phyloP scores from a whole-genome alignment of 1,284 basidiomycete genomes.

The Pascua sp. region DNA sequence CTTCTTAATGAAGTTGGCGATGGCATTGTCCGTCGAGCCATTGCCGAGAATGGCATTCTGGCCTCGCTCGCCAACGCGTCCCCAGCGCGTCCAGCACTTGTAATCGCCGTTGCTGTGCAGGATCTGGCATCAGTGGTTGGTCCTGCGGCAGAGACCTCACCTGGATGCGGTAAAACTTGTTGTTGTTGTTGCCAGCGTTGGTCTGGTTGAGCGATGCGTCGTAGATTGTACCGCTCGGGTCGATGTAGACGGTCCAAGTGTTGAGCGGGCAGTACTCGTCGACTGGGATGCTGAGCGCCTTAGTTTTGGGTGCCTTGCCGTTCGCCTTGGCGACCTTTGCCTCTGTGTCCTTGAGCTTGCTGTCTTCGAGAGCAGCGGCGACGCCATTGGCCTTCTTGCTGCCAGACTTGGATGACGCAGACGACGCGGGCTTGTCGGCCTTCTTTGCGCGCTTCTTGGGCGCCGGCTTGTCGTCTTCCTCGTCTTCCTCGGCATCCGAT shows the following conservation, averaged over 20 bases:
- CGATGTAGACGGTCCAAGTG: constrained; percentile 56
- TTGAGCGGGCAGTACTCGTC: constrained; percentile 8
- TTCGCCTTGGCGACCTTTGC: constrained; percentile 3
- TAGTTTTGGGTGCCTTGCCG: constrained; percentile 3
- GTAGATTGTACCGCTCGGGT: constrained; percentile 55
- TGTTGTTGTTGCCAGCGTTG: constrained; percentile 60
- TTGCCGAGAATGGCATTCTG: constrained; percentile 7
- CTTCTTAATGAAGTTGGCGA: constrained; percentile 14
- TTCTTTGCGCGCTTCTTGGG: constrained; percentile 11
- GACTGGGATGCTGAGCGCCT: constrained; percentile 7
- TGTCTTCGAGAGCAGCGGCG: background rate
- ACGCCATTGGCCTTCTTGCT: background rate
- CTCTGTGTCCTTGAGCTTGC: constrained; percentile 1
- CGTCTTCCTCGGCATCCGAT: background rate
- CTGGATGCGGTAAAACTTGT: constrained; percentile 54
- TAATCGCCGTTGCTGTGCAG: constrained; percentile 4
- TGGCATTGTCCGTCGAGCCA: constrained; percentile 5
- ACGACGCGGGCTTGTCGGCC: background rate
- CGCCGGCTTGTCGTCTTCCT: constrained; percentile 6
- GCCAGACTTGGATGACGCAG: background rate
- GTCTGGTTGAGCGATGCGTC: constrained; percentile 70
- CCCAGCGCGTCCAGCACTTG: constrained; percentile 21
- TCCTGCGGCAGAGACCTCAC: background rate
- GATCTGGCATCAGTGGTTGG: constrained; percentile 4
- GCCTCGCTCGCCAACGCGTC: constrained; percentile 20